Conservation (phyloP, 169 alveolate genomes). For the Plasmodium malariae region DNA sequence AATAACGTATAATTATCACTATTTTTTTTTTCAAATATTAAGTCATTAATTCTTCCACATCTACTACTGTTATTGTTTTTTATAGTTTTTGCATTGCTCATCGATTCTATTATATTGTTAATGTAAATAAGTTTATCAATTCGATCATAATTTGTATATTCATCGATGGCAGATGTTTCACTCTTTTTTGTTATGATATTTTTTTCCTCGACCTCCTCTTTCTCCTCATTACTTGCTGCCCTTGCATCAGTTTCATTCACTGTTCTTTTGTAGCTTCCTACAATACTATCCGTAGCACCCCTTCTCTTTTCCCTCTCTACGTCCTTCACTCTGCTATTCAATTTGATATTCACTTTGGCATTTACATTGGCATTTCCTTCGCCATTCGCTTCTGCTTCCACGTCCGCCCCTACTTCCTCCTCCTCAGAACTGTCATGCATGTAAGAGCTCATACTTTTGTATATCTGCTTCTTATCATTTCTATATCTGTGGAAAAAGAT, state of each 20-base stretch:
- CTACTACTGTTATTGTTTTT: constrained; percentile 98
- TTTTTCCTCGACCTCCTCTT: not conserved
- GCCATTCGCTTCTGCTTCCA: not conserved
- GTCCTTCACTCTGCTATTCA: constrained; percentile 79
- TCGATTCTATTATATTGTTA: constrained; percentile 95
- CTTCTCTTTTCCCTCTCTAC: not conserved
- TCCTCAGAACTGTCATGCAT: constrained; percentile 38
- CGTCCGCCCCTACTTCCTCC: constrained; percentile 67
- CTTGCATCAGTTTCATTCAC: not conserved
- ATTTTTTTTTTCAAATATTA: constrained; percentile 91
- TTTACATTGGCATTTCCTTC: constrained; percentile 80
- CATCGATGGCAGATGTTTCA: not conserved
- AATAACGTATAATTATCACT: constrained; percentile 93
- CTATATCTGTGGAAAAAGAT: constrained; percentile 76
- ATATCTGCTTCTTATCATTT: not conserved
- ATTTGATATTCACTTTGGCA: no score
- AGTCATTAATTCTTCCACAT: constrained; percentile 97
- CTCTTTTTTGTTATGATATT: not conserved
- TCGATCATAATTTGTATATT: constrained; percentile 14
- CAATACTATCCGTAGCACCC: no score
- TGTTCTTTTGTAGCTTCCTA: not conserved
- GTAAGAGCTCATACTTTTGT: constrained; percentile 20
- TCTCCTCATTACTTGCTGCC: not conserved
- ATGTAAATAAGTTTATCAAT: constrained; percentile 70
- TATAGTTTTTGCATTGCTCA: constrained; percentile 99